phyloP scores from a whole-genome alignment of 2,329 filamentous ascomycete species.

The Hypoxylon sp. region DNA sequence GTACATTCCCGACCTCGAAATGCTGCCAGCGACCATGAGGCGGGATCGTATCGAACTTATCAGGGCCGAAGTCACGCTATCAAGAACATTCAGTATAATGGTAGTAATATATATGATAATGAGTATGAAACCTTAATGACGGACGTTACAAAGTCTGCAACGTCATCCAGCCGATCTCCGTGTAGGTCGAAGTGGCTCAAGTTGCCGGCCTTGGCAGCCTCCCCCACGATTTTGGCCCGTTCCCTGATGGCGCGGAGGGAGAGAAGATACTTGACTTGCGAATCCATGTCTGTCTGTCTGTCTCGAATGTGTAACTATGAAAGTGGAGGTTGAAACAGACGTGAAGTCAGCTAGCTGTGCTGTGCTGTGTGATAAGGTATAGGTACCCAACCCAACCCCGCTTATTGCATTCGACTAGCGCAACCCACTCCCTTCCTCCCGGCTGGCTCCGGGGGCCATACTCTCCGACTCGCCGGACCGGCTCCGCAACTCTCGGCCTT shows the following conservation, averaged over 20 bases:
- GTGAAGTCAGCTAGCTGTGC: neutral
- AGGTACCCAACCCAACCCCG: constrained; percentile 19
- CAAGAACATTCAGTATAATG: neutral
- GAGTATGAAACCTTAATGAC: constrained; percentile 20
- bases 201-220: constrained; percentile 15
- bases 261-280: constrained; percentile 20
- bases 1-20: constrained; percentile 82
- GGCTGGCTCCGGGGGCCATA: neutral
- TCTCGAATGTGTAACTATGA: constrained; percentile 6
- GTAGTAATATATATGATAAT: neutral
- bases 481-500: neutral
- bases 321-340: neutral
- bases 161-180: constrained; percentile 12
- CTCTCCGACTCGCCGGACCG: neutral
- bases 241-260: constrained; percentile 10
- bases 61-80: constrained; percentile 67
- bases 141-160: constrained; percentile 25
- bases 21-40: constrained; percentile 90
- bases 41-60: constrained; percentile 76
- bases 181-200: constrained; percentile 21
- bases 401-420: constrained; percentile 17
- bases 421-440: constrained; percentile 7
- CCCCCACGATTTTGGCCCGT: constrained; percentile 15
- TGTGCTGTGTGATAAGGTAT: neutral
- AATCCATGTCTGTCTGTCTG: constrained; percentile 11